A percentile compares a stretch with the other conserved stretches of the same genome.
These are phyloP conservation scores for Orbilia brochopaga DNA, from an alignment of 2,329 filamentous ascomycete species.

Conservation along the genomic window DNA sequence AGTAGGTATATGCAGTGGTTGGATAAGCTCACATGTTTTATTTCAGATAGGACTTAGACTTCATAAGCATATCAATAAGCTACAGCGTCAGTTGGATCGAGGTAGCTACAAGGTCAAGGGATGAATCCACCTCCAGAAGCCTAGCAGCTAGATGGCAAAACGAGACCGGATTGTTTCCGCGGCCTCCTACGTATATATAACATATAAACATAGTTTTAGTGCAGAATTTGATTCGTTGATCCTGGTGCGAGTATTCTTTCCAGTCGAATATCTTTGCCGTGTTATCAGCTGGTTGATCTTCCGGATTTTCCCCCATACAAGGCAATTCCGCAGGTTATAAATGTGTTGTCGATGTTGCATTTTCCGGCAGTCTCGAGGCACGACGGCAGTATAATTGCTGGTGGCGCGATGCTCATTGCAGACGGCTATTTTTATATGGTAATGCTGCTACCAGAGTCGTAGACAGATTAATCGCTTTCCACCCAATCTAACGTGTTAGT, in stretches of 20 bases:
- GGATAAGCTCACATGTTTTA: too few species aligned
- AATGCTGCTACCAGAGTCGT: too few species aligned
- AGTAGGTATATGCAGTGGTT: too few species aligned
- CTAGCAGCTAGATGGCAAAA: neutral
- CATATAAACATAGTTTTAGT: neutral
- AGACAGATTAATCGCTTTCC: too few species aligned
- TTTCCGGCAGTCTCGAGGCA: neutral
- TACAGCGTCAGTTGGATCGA: neutral
- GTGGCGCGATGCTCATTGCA: neutral
- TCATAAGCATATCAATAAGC: neutral
- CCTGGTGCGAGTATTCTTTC: too few species aligned
- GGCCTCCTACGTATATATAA: neutral
- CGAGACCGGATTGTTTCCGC: neutral
- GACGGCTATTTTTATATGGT: neutral
- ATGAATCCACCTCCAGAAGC: neutral
- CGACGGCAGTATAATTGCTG: neutral
- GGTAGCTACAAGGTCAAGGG: neutral
- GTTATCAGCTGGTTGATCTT: too few species aligned
- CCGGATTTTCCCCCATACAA: too few species aligned
- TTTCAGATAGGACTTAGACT: too few species aligned
- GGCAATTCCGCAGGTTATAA: neutral
- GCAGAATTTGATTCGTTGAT: too few species aligned
- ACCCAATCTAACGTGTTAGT: too few species aligned
- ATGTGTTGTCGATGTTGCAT: conserved; percentile 1
- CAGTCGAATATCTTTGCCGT: too few species aligned